Evolutionary conservation across 2,329 filamentous ascomycete species (phyloP).

Genomic region (Aspergillus sp.): DNA sequence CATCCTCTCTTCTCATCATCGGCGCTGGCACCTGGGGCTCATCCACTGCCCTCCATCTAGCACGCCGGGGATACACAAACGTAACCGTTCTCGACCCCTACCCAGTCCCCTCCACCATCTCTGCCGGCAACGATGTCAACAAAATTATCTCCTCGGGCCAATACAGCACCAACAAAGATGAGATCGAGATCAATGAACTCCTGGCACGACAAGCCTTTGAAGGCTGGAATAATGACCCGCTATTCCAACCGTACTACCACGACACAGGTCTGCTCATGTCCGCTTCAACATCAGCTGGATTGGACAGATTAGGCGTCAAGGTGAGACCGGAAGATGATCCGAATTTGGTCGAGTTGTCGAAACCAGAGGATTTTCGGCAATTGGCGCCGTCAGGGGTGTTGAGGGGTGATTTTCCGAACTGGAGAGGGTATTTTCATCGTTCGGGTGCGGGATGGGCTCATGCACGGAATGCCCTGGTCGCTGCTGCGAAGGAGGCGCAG

Average conservation of each 20-base stretch:
- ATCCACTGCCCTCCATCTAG: conserved; percentile 43
- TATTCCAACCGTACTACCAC: conserved; percentile 42
- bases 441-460: conserved; percentile 47
- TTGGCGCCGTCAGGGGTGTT: conserved; percentile 46
- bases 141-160: conserved; percentile 36
- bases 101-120: conserved; percentile 42
- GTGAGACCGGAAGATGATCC: conserved; percentile 22
- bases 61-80: conserved; percentile 40
- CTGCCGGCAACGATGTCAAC: conserved; percentile 43
- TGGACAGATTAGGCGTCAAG: conserved; percentile 29
- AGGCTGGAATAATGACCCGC: conserved; percentile 39
- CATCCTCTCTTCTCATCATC: conserved; percentile 36
- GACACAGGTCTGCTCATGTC: conserved; percentile 39
- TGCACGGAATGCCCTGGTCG: conserved; percentile 41
- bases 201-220: conserved; percentile 29
- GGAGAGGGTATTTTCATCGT: conserved; percentile 39
- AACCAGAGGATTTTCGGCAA: conserved; percentile 39
- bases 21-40: conserved; percentile 45
- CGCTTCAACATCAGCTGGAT: conserved; percentile 34
- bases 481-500: conserved; percentile 39
- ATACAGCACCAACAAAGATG: conserved; percentile 27
- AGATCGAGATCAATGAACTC: conserved; percentile 15
- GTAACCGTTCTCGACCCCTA: conserved; percentile 44
- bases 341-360: conserved; percentile 30
- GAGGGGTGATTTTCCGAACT: conserved; percentile 38